Evolutionary conservation across 148 eudicot genomes (phyloP).

Genomic region (Vaccinium myrtillus): DNA sequence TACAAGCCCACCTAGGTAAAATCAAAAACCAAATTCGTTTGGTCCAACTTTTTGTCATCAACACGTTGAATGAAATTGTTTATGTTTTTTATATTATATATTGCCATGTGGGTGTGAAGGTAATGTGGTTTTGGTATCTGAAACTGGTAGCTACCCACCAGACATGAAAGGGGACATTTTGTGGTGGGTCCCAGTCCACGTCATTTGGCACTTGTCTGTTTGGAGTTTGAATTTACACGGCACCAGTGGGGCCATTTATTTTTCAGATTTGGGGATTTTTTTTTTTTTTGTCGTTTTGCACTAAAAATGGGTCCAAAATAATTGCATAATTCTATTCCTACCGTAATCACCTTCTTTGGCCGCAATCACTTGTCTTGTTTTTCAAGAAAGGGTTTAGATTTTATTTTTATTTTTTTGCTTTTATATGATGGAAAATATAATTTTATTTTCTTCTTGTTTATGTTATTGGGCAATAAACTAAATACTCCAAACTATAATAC

Average conservation of each 20-base stretch:
- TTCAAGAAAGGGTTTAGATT: background rate
- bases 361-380: background rate
- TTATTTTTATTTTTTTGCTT: background rate
- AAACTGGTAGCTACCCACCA: background rate
- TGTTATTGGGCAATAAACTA: background rate
- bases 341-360: background rate
- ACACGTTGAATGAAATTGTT: background rate
- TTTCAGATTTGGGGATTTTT: background rate
- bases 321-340: background rate
- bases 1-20: background rate
- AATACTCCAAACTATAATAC: background rate
- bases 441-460: background rate
- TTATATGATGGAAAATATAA: background rate
- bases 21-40: background rate
- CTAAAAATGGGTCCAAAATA: background rate
- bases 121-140: background rate
- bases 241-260: background rate
- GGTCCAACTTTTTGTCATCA: background rate
- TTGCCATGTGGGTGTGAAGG: background rate
- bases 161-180: background rate
- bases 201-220: background rate
- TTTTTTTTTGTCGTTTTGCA: background rate
- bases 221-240: background rate
- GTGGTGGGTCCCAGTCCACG: conserved; percentile 14
- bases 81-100: background rate